These are phyloP conservation scores for Syncephalastrum sp. DNA, from an alignment of 371 early-diverging fungal genomes.

Conservation along the genomic window DNA sequence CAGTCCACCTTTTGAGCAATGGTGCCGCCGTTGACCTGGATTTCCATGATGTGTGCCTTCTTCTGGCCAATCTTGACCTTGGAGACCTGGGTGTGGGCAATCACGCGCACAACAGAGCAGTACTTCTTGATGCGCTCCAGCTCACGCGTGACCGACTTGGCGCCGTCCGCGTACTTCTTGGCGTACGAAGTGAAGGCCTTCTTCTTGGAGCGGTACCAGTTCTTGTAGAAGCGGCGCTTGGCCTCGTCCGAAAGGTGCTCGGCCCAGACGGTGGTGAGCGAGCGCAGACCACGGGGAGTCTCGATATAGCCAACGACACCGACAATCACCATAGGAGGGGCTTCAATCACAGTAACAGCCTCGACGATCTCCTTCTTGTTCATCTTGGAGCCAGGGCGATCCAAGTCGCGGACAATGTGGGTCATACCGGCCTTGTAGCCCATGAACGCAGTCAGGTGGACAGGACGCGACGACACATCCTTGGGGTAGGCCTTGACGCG, in stretches of 20 bases:
- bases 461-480: constrained; percentile 95
- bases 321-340: constrained; percentile 97
- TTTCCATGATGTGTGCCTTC: constrained; percentile 99
- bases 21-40: constrained; percentile 99
- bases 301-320: constrained; percentile 99
- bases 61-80: constrained; percentile 96
- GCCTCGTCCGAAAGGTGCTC: constrained; percentile 98
- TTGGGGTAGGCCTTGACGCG: constrained; percentile 98
- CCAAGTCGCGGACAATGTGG: constrained; percentile 98
- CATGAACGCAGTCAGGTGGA: constrained; percentile 99
- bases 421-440: constrained; percentile 99
- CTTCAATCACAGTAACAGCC: constrained; percentile 99
- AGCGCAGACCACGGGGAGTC: constrained; percentile 97
- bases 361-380: constrained; percentile 99
- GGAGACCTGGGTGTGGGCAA: constrained; percentile 98
- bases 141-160: constrained; percentile 89
- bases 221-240: constrained; percentile 99
- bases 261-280: constrained; percentile 98
- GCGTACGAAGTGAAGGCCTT: constrained; percentile 99
- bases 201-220: constrained; percentile 99
- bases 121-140: constrained; percentile 99
- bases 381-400: constrained; percentile 98
- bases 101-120: constrained; percentile 97
- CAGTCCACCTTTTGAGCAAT: constrained; percentile 98
- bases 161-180: constrained; percentile 92